Conservation (phyloP, 2,329 filamentous ascomycete species). For the Fusarium verticillioides region DNA sequence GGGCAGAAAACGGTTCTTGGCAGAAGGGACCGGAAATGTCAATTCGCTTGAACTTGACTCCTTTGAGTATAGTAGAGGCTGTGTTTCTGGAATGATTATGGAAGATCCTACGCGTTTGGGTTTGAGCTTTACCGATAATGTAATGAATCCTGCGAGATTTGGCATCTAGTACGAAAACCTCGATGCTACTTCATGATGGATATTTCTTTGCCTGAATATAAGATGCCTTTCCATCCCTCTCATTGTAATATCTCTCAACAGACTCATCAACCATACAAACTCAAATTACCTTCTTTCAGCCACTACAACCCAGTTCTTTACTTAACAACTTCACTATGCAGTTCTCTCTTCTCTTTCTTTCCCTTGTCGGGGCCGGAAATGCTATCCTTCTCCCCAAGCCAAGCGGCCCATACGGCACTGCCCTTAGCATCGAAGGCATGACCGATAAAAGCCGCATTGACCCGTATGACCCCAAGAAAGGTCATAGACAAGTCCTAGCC, state of each 20-base stretch:
- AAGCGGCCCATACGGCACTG: conserved; percentile 47
- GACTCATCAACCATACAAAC: fast-evolving
- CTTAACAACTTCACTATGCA: conserved; percentile 23
- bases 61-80: background rate
- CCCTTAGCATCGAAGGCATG: conserved; percentile 40
- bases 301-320: too few species aligned
- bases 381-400: conserved; percentile 45
- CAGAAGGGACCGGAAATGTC: background rate
- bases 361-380: conserved; percentile 24
- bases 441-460: conserved; percentile 48
- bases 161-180: background rate
- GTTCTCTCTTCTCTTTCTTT: conserved; percentile 15
- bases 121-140: background rate
- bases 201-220: background rate
- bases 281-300: too few species aligned
- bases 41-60: conserved; percentile 28
- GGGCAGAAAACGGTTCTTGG: background rate
- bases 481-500: conserved; percentile 43
- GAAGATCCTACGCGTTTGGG: background rate
- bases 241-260: fast-evolving
- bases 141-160: background rate
- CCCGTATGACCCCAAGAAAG: conserved; percentile 42
- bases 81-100: background rate
- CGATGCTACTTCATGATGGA: background rate
- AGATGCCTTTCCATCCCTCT: background rate